phyloP scores from a whole-genome alignment of 73 alveolate species.

The Paramecium primaurelia region DNA sequence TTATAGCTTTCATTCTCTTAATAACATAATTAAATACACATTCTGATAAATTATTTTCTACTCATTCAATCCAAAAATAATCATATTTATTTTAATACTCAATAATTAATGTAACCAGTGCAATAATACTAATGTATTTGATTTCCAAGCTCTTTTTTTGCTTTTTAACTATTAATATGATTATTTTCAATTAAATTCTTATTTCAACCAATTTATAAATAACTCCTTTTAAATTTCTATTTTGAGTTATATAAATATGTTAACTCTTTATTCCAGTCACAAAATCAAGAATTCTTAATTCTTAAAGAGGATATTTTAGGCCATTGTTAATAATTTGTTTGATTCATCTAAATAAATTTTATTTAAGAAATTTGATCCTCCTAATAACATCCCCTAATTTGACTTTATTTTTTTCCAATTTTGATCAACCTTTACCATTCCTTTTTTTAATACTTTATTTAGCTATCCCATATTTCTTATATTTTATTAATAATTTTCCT shows the following conservation, averaged over 20 bases:
- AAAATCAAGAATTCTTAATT: conserved; percentile 65
- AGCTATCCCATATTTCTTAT: not conserved
- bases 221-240: conserved; percentile 51
- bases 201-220: conserved; percentile 62
- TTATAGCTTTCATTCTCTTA: conserved; percentile 57
- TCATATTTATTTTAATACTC: conserved; percentile 66
- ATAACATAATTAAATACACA: conserved; percentile 61
- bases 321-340: conserved; percentile 27
- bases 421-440: too few species aligned
- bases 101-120: conserved; percentile 62
- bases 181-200: conserved; percentile 65
- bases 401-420: not conserved
- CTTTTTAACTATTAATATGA: conserved; percentile 61
- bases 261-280: conserved; percentile 77
- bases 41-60: conserved; percentile 64
- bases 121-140: too few species aligned
- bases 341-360: conserved; percentile 67
- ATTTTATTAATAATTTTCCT: not conserved
- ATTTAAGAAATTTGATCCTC: conserved; percentile 69
- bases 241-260: not conserved
- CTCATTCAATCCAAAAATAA: conserved; percentile 74
- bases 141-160: conserved; percentile 51
- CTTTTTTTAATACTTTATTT: not conserved
- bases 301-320: conserved; percentile 48
- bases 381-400: conserved; percentile 64